Percentiles rank a stretch among this genome's conserved stretches.
Conservation (phyloP, 2,329 filamentous ascomycete species). For the Leptographium procerum region DNA sequence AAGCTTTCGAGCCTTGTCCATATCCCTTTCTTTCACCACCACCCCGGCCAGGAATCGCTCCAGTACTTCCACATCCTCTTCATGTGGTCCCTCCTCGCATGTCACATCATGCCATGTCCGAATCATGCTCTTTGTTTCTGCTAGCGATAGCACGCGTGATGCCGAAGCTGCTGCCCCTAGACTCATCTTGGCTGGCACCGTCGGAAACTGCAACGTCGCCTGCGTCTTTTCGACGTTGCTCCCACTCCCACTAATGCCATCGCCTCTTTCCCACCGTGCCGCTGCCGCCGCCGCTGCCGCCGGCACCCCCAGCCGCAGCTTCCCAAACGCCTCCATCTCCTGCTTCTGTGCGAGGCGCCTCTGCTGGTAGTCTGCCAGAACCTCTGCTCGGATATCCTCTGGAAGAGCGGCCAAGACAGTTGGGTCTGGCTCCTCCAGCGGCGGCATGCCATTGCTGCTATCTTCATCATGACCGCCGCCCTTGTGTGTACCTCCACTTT, state of each 20-base stretch:
- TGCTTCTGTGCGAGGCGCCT: constrained; percentile 32
- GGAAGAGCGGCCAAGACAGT: constrained; percentile 76
- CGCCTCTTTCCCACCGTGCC: constrained; percentile 13
- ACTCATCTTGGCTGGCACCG: constrained; percentile 30
- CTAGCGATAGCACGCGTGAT: constrained; percentile 24
- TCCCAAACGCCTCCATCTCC: constrained; percentile 22
- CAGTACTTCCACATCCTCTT: constrained; percentile 65
- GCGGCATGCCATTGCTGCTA: constrained; percentile 10
- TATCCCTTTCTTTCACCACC: constrained; percentile 62
- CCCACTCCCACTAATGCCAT: not conserved
- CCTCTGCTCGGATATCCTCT: constrained; percentile 65
- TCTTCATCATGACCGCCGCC: not conserved
- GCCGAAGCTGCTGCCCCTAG: constrained; percentile 31
- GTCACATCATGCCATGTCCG: constrained; percentile 68
- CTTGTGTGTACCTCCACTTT: constrained; percentile 9
- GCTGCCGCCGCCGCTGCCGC: constrained; percentile 16
- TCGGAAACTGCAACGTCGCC: constrained; percentile 33
- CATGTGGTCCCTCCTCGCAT: constrained; percentile 61
- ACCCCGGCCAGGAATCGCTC: constrained; percentile 61
- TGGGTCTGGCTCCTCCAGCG: constrained; percentile 45
- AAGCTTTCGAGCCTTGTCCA: constrained; percentile 82
- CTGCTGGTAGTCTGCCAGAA: constrained; percentile 62
- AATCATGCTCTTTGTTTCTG: constrained; percentile 63
- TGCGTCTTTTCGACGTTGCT: constrained; percentile 12
- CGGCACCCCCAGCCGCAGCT: constrained; percentile 36